These are phyloP conservation scores for Piper longum DNA, from an alignment of 164 flowering plant species.

Conservation along the genomic window DNA sequence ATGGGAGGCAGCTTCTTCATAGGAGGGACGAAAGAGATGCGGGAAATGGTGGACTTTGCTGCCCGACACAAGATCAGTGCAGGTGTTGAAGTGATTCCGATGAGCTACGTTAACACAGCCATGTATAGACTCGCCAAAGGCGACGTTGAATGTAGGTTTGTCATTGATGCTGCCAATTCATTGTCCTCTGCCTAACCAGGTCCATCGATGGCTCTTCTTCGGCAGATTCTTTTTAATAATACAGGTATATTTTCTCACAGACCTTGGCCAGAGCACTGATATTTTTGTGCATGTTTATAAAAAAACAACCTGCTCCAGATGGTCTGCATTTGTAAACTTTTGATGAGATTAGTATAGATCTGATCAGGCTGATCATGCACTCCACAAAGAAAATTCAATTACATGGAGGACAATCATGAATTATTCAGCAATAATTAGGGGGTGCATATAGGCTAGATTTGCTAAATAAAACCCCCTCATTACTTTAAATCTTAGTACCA, in stretches of 20 bases:
- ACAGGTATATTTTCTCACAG: too few species aligned
- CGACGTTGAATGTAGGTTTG: conserved; percentile 43
- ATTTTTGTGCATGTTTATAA: too few species aligned
- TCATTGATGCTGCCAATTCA: conserved; percentile 22
- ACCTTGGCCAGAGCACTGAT: neutral
- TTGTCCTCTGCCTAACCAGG: neutral
- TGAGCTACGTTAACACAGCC: conserved; percentile 38
- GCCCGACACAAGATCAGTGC: conserved; percentile 31
- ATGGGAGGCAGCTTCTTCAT: conserved; percentile 29
- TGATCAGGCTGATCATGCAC: too few species aligned
- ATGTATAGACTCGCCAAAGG: conserved; percentile 31
- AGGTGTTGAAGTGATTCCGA: conserved; percentile 35
- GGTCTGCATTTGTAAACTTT: too few species aligned
- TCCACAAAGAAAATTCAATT: too few species aligned
- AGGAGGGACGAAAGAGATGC: conserved; percentile 55
- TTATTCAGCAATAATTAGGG: neutral
- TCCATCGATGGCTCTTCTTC: neutral
- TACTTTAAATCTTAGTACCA: too few species aligned
- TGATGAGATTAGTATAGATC: too few species aligned
- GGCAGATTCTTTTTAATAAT: too few species aligned
- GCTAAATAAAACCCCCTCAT: too few species aligned
- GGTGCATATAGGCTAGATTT: neutral
- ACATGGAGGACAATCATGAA: neutral
- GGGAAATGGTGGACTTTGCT: conserved; percentile 51
- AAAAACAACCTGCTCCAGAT: too few species aligned